Base-by-base conservation (phyloP, 768 basidiomycete genomes). In the Amyloporia xantha region DNA sequence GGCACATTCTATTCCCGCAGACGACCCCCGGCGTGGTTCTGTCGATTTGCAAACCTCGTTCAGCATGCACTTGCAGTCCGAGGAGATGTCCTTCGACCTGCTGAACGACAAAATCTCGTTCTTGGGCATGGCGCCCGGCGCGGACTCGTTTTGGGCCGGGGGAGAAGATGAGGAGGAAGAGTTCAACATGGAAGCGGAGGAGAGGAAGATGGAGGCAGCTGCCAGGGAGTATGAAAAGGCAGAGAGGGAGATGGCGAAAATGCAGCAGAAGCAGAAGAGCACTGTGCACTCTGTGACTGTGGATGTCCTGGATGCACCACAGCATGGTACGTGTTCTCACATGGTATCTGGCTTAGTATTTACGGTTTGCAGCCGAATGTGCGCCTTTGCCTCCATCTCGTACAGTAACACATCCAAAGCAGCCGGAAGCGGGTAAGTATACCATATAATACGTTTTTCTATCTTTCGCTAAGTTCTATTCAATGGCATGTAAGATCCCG, bases 21-120 rank as follows among this genome's bases (percentile, higher is more conserved):
- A 57, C 30, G 59, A 64, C 47, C 57, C 59, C 1, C 60, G 59
- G n/a, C 59, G 67, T 9, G 40, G 47, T 9, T 68, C 67, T 2
- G 59, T 67, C 35, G 67, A 68, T 47, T 52, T 68, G 21, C 64
- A 68, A 19, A 60, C 67, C 24, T 66, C 66, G 1, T 67, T 68
- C 53, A 61, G 61, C 46, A 53, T 66, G 41, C 67, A 66, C 35
- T 53, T 68, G 45, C 61, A 66, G 44, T 64, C 60, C 9, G 55
- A 57, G 2, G 67, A 68, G 12, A 61, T 64, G 55, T 66, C 66
- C 10, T 68, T 68, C 23, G 65, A 68, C 47, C 52, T 67, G 30
- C 45, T 68, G 26, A 68, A 68, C 52, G 67, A 68, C 52, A 62
- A 60, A 48, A 62, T 68, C 20, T 66, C 67, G 10, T 67, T 68